Percentiles rank a stretch among this genome's conserved stretches.
phyloP scores from a whole-genome alignment of 1,284 basidiomycete genomes.

The Retiboletus flavoniger region DNA sequence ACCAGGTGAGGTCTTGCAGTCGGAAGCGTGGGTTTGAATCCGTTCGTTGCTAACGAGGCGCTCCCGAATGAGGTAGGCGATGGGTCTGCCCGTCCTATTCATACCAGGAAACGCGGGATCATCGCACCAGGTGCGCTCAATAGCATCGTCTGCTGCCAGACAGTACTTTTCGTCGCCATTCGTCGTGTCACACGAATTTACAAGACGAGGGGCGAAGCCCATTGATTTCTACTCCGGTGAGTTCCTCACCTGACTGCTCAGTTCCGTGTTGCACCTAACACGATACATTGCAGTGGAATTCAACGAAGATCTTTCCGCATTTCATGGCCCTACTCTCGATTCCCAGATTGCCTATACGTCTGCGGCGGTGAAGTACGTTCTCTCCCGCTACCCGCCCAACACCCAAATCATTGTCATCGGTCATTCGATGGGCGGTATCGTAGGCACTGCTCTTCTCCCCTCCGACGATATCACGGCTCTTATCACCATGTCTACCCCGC shows the following conservation, averaged over 20 bases:
- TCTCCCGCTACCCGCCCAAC: slow-evolving; percentile 67
- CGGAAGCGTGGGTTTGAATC: not conserved
- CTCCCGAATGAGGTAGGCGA: slow-evolving; percentile 9
- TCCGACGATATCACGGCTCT: slow-evolving; percentile 70
- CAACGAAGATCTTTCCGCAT: slow-evolving; percentile 96
- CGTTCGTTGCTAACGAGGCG: slow-evolving; percentile 8
- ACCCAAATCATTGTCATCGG: slow-evolving; percentile 78
- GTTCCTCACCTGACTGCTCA: slow-evolving; percentile 15
- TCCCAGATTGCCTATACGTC: slow-evolving; percentile 81
- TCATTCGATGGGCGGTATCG: slow-evolving; percentile 99
- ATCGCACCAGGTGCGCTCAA: slow-evolving; percentile 90
- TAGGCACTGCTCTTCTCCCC: slow-evolving; percentile 74
- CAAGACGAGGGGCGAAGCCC: slow-evolving; percentile 46
- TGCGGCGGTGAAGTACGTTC: slow-evolving; percentile 73
- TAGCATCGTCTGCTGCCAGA: slow-evolving; percentile 85
- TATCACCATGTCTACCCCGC: slow-evolving; percentile 94
- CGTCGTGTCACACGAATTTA: slow-evolving; percentile 51
- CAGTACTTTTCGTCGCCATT: slow-evolving; percentile 71
- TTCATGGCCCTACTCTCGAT: slow-evolving; percentile 87
- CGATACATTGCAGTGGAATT: slow-evolving; percentile 72
- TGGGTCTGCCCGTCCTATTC: slow-evolving; percentile 84
- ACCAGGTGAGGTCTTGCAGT: slow-evolving; percentile 47
- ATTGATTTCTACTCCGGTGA: slow-evolving; percentile 84
- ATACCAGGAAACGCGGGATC: slow-evolving; percentile 98
- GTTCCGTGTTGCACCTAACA: not conserved